phyloP scores from a whole-genome alignment of 2,329 filamentous ascomycete species.

The Aspergillus novoparasiticus region DNA sequence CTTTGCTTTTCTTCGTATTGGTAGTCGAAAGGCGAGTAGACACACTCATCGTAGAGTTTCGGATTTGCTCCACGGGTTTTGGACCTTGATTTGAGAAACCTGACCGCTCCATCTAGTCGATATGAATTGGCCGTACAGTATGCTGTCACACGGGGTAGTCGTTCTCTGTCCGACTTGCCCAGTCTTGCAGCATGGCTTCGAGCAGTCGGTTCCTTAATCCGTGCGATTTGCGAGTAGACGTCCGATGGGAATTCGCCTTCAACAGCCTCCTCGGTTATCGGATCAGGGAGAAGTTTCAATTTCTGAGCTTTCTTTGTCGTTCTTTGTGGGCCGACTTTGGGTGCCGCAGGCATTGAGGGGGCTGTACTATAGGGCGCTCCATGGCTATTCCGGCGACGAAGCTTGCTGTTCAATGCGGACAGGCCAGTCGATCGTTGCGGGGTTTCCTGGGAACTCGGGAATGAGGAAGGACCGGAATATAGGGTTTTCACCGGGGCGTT shows the following conservation, averaged over 20 bases:
- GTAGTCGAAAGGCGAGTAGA: slow-evolving; percentile 93
- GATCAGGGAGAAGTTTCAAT: slow-evolving; percentile 92
- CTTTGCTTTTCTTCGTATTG: slow-evolving; percentile 51
- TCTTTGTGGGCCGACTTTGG: slow-evolving; percentile 89
- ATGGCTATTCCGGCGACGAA: slow-evolving; percentile 83
- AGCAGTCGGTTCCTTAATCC: slow-evolving; percentile 95
- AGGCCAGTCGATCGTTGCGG: slow-evolving; percentile 62
- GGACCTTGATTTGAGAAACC: slow-evolving; percentile 82
- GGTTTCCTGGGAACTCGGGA: slow-evolving; percentile 32
- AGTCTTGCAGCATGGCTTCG: slow-evolving; percentile 87
- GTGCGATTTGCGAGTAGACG: slow-evolving; percentile 95
- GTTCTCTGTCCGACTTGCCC: slow-evolving; percentile 88
- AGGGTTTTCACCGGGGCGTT: slow-evolving; percentile 45
- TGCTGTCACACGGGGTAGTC: slow-evolving; percentile 87
- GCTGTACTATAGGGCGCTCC: slow-evolving; percentile 57
- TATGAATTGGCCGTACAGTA: slow-evolving; percentile 96
- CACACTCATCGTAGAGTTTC: slow-evolving; percentile 95
- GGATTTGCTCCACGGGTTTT: slow-evolving; percentile 79
- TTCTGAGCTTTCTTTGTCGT: slow-evolving; percentile 97
- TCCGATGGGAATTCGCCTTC: slow-evolving; percentile 93
- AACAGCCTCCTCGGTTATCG: slow-evolving; percentile 74
- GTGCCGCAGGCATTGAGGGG: slow-evolving; percentile 43
- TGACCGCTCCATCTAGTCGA: slow-evolving; percentile 84
- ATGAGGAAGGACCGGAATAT: slow-evolving; percentile 41
- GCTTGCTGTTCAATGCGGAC: slow-evolving; percentile 80